phyloP scores from a whole-genome alignment of 1,139 yeast genomes.

The Pichia sp. region DNA sequence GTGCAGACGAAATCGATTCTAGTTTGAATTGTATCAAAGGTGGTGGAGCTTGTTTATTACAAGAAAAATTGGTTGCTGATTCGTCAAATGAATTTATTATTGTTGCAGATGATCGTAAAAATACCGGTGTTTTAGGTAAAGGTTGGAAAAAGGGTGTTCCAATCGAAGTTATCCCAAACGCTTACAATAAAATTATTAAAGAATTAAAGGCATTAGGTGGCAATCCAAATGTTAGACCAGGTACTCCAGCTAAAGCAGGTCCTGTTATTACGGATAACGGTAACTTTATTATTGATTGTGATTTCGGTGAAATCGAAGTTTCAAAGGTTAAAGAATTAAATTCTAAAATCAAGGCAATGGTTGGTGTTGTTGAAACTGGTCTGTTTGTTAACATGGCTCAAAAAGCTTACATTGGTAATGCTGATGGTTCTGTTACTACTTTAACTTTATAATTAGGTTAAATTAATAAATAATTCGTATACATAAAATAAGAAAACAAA shows the following conservation, averaged over 20 bases:
- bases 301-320: constrained; percentile 72
- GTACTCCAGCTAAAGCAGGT: constrained; percentile 92
- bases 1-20: constrained; percentile 94
- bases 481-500: background rate
- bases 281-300: constrained; percentile 88
- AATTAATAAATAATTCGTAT: background rate
- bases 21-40: constrained; percentile 87
- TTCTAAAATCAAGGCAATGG: constrained; percentile 58
- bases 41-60: constrained; percentile 97
- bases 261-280: constrained; percentile 97
- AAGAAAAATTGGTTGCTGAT: constrained; percentile 88
- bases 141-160: constrained; percentile 92
- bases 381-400: constrained; percentile 70
- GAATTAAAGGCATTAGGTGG: constrained; percentile 68
- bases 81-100: constrained; percentile 72
- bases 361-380: constrained; percentile 98
- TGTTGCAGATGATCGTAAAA: constrained; percentile 91
- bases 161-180: constrained; percentile 87
- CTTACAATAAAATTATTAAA: constrained; percentile 68
- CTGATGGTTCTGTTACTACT: constrained; percentile 28
- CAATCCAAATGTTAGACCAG: constrained; percentile 67
- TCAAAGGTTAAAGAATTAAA: constrained; percentile 54
- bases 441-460: constrained; percentile 13
- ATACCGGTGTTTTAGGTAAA: constrained; percentile 63
- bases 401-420: constrained; percentile 79